Conservation (phyloP, 352 stramenopile species). For the Phytophthora rubi region DNA sequence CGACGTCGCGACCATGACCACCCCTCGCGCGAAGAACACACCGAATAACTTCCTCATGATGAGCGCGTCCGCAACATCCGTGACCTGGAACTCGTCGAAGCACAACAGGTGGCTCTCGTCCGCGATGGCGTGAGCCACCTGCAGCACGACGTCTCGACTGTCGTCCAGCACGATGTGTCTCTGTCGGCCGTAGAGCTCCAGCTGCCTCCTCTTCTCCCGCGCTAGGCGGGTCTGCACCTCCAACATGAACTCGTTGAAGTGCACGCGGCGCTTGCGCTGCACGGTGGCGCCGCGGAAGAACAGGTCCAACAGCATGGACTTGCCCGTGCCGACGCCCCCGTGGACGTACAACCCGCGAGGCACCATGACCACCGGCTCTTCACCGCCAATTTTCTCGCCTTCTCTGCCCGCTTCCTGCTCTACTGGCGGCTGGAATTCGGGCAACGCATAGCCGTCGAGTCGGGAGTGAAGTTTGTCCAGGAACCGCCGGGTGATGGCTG, state of each 20-base stretch:
- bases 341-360: slow-evolving; percentile 94
- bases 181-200: slow-evolving; percentile 79
- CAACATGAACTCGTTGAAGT: slow-evolving; percentile 99
- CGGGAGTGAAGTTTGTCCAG: slow-evolving; percentile 71
- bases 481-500: slow-evolving; percentile 38
- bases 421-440: slow-evolving; percentile 26
- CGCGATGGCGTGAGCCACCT: slow-evolving; percentile 89
- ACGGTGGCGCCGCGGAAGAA: slow-evolving; percentile 84
- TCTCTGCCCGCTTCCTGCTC: slow-evolving; percentile 1
- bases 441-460: slow-evolving; percentile 60
- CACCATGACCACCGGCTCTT: slow-evolving; percentile 46
- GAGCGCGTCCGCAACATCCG: slow-evolving; percentile 96
- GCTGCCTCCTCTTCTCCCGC: slow-evolving; percentile 87
- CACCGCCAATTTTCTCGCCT: neutral
- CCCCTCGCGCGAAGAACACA: slow-evolving; percentile 88
- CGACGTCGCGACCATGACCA: slow-evolving; percentile 96
- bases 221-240: slow-evolving; percentile 95
- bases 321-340: slow-evolving; percentile 95
- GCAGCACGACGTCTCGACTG: slow-evolving; percentile 69
- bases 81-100: slow-evolving; percentile 99
- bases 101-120: slow-evolving; percentile 92
- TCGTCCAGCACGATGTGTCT: slow-evolving; percentile 84
- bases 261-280: slow-evolving; percentile 89
- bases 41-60: slow-evolving; percentile 96
- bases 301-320: slow-evolving; percentile 97